Conservation (phyloP, 169 alveolate genomes). For the Neospora caninum region DNA sequence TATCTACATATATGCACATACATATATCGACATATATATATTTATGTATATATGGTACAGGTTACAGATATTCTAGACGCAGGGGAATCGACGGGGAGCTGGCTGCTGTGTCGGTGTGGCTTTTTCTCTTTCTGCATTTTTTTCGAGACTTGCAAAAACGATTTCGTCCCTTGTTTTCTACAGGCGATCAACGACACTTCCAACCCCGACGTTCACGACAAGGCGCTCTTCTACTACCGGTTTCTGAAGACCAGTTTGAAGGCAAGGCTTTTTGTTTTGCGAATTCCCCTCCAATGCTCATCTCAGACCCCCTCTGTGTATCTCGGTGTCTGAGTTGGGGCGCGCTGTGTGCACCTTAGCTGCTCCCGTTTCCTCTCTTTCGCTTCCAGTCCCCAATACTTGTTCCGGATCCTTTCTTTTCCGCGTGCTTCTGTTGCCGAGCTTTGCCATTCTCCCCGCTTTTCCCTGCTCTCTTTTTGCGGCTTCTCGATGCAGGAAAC, state of each 20-base stretch:
- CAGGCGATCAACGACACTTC: constrained; percentile 26
- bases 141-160: no score
- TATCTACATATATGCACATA: background rate
- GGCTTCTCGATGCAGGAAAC: background rate
- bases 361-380: no score
- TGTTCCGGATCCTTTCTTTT: background rate
- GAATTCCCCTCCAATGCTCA: no score
- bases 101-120: background rate
- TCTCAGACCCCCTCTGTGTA: background rate
- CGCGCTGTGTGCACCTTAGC: background rate
- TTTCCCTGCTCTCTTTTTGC: background rate
- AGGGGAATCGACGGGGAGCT: no score
- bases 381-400: no score
- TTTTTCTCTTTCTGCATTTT: background rate
- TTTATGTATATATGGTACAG: background rate
- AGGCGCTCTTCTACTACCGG: constrained; percentile 51
- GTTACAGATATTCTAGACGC: no score
- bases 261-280: background rate
- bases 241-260: background rate
- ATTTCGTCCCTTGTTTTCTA: background rate
- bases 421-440: background rate
- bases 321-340: background rate
- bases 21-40: background rate
- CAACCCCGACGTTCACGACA: constrained; percentile 46
- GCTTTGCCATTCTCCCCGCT: background rate